Conservation (phyloP, 2,329 filamentous ascomycete genomes). For the Aspergillus pseudoglaucus region DNA sequence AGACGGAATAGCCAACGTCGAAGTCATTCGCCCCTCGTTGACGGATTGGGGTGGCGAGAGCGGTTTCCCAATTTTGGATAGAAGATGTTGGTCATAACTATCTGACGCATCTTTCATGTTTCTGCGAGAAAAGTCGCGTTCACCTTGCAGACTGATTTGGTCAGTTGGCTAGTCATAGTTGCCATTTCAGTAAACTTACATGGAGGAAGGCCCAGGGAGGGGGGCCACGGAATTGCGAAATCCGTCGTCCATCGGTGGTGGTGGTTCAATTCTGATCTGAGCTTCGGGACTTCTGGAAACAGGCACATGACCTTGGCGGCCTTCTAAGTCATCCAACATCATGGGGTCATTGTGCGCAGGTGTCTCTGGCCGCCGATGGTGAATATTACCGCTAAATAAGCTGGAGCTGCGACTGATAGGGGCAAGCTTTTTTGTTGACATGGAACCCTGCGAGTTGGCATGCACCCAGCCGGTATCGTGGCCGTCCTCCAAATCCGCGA, state of each 20-base stretch:
- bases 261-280: conserved; percentile 31
- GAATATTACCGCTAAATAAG: conserved; percentile 35
- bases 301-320: conserved; percentile 22
- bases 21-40: conserved; percentile 23
- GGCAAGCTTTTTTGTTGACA: conserved; percentile 42
- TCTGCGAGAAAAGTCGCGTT: conserved; percentile 52
- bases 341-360: conserved; percentile 30
- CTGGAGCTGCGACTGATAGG: conserved; percentile 47
- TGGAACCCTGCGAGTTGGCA: conserved; percentile 49
- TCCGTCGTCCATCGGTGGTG: conserved; percentile 23
- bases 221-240: conserved; percentile 27
- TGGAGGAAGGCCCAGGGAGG: conserved; percentile 21
- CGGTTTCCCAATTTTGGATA: conserved; percentile 57
- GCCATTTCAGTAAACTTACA: conserved; percentile 22
- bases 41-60: conserved; percentile 45
- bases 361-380: conserved; percentile 30
- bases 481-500: conserved; percentile 51
- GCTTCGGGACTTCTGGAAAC: conserved; percentile 27
- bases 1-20: conserved; percentile 28
- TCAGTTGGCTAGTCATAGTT: neutral
- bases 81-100: conserved; percentile 56
- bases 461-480: conserved; percentile 59
- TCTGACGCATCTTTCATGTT: conserved; percentile 54
- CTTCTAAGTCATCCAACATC: conserved; percentile 31
- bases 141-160: conserved; percentile 49